Evolutionary conservation across 345 rosid species (phyloP).

Genomic region (Lumnitzera littorea): DNA sequence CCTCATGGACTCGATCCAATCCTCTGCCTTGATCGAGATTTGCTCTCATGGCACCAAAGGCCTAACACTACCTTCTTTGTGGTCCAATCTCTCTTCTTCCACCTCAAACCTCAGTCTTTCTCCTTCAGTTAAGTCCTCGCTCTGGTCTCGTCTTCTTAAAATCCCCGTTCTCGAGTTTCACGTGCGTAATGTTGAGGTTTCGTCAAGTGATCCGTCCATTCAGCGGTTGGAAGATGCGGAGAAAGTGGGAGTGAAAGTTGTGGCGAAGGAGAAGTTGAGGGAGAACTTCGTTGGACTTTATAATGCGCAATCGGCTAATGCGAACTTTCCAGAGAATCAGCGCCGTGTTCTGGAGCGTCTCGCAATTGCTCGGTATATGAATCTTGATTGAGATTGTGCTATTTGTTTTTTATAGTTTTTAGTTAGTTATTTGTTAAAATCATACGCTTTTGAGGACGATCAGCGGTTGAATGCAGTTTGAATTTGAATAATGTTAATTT

Average conservation of each 20-base stretch:
- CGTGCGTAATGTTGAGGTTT: not conserved
- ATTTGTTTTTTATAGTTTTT: not conserved
- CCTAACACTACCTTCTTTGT: constrained; percentile 12
- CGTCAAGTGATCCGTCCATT: constrained; percentile 6
- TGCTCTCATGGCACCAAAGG: constrained; percentile 14
- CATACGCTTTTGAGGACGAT: too few relatives aligned
- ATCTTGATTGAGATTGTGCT: not conserved
- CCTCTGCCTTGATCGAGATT: constrained; percentile 16
- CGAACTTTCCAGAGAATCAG: constrained; percentile 5
- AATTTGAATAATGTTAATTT: too few relatives aligned
- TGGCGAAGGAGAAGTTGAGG: constrained; percentile 15
- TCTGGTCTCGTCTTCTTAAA: constrained; percentile 11
- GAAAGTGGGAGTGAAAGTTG: constrained; percentile 10
- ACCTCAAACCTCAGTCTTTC: constrained; percentile 14
- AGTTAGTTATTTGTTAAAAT: too few relatives aligned
- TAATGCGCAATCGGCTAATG: constrained; percentile 12
- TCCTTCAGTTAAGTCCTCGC: constrained; percentile 9
- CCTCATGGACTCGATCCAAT: constrained; percentile 14
- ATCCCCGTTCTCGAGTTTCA: constrained; percentile 12
- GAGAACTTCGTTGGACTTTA: constrained; percentile 21
- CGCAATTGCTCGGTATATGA: constrained; percentile 12
- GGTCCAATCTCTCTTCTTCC: constrained; percentile 15
- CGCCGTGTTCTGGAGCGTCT: constrained; percentile 17
- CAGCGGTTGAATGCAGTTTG: too few relatives aligned
- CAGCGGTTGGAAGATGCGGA: constrained; percentile 14